Evolutionary conservation across 208 protist genomes (phyloP).

Genomic region (Tritrichomonas musculus): DNA sequence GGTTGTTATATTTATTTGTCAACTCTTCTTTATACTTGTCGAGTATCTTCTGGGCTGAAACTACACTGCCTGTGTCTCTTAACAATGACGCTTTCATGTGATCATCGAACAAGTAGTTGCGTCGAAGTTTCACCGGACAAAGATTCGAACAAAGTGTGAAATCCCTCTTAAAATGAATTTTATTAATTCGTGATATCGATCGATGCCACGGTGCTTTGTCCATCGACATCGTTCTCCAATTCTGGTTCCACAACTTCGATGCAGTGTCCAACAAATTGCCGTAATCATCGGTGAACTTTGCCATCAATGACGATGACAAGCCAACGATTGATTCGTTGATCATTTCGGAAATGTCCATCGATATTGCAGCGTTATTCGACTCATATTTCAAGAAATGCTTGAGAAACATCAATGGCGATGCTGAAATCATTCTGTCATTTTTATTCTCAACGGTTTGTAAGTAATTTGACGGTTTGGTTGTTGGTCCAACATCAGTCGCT

Average conservation of each 20-base stretch:
- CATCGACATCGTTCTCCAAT: not conserved
- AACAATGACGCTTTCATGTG: slow-evolving; percentile 15
- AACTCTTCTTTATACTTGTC: not conserved
- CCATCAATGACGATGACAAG: not conserved
- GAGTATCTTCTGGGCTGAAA: not conserved
- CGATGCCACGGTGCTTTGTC: not conserved
- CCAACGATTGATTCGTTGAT: not conserved
- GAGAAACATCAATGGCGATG: not conserved
- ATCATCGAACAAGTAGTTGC: not conserved
- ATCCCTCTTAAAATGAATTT: not conserved
- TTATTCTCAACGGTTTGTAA: no score
- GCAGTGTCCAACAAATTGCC: not conserved
- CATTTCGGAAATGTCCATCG: not conserved
- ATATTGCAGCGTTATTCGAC: not conserved
- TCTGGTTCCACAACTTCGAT: not conserved
- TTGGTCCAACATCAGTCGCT: not conserved
- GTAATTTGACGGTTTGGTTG: not conserved
- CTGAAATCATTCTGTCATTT: not conserved
- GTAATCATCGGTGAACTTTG: not conserved
- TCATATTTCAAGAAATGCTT: not conserved
- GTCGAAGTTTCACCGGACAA: not conserved
- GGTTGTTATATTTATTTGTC: not conserved
- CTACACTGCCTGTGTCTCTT: not conserved
- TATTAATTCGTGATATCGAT: not conserved
- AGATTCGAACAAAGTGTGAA: not conserved